Percentiles rank a stretch among this genome's conserved stretches.
Conservation (phyloP, 176 grass and related monocot species). For the Paspalum vaginatum region DNA sequence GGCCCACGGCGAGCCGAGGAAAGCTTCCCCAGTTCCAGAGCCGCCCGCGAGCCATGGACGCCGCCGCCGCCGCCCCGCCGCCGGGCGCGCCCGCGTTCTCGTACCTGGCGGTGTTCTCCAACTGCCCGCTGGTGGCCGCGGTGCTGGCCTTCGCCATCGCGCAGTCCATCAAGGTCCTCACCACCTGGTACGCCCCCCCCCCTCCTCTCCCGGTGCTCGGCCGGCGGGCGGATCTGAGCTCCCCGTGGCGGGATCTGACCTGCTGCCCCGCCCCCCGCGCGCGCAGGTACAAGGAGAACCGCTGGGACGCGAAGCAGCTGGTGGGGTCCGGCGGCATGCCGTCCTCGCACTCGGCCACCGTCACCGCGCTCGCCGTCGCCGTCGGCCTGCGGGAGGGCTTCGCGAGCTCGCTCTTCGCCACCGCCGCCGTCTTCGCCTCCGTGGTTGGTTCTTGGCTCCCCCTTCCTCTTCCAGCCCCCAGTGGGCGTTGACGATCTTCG, state of each 20-base stretch:
- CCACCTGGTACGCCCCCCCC: slow-evolving; percentile 65
- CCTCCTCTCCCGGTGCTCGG: background rate
- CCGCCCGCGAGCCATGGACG: slow-evolving; percentile 31
- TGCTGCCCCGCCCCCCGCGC: background rate
- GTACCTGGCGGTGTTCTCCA: slow-evolving; percentile 65
- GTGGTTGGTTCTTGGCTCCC: slow-evolving; percentile 49
- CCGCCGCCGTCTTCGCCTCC: slow-evolving; percentile 76
- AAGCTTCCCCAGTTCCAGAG: background rate
- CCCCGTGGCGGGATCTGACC: slow-evolving; percentile 29
- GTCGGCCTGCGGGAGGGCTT: slow-evolving; percentile 74
- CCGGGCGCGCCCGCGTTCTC: slow-evolving; percentile 51
- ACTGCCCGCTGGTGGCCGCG: slow-evolving; percentile 74
- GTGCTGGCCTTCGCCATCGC: slow-evolving; percentile 77
- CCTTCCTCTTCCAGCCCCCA: background rate
- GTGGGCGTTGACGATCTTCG: background rate
- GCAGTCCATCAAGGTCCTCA: slow-evolving; percentile 80
- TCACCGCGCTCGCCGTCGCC: slow-evolving; percentile 70
- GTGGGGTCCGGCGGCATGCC: slow-evolving; percentile 86
- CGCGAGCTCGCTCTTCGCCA: slow-evolving; percentile 69
- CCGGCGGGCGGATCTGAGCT: slow-evolving; percentile 38
- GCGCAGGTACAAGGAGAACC: slow-evolving; percentile 86
- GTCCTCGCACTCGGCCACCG: slow-evolving; percentile 86
- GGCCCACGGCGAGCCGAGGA: background rate
- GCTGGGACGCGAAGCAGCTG: slow-evolving; percentile 90
- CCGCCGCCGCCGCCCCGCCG: slow-evolving; percentile 25